Evolutionary conservation across 148 eudicot species (phyloP), one percentile per base, ranked within the genome.

Genomic region (Silene uniflora): DNA sequence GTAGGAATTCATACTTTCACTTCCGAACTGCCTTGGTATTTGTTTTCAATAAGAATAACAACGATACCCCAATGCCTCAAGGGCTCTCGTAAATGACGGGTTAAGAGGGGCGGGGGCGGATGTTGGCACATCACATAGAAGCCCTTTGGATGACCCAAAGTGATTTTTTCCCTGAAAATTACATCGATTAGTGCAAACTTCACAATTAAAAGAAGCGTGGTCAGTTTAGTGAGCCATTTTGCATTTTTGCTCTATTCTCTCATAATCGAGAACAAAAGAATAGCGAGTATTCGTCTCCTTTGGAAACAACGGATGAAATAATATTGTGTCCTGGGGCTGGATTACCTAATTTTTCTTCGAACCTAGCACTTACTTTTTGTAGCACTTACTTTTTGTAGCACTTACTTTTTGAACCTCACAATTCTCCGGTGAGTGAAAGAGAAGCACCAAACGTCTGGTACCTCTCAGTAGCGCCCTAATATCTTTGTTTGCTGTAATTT

Each of bases 1-100:
- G 98, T 90, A 75, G 56, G 47, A 25, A 24, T 44, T 76, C 21
- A 68, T 75, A 61, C 35, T 65, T 81, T 16, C 35, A 52, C 13
- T 35, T 63, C 23, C 12, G 49, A 0, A 27, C 22, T 29, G 72
- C 23, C n/a, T 16, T 17, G 27, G 18, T 13, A 52, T 52, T 52
- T 10, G 5, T 52, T 52, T 52, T 13, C 56, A 52, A 49, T 52
- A 3, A 52, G 56, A 16, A 52, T 52, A 52, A 52, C 56, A 52
- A 52, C 56, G 10, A 52, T 52, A 52, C 17, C 17, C 5, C 56
- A 12, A 10, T 12, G 17, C 18, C 56, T 52, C 17, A 13, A 52
- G 56, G 54, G 56, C 3, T 52, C 56, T 52, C 17, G 56, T 4
- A 52, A 52, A 52, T 12, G 56, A 4, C 56, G 14, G 49, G 12